Percentiles rank a stretch among this genome's conserved stretches.
phyloP scores from a whole-genome alignment of 2,329 filamentous ascomycete genomes.

The Diplocarpon mali region DNA sequence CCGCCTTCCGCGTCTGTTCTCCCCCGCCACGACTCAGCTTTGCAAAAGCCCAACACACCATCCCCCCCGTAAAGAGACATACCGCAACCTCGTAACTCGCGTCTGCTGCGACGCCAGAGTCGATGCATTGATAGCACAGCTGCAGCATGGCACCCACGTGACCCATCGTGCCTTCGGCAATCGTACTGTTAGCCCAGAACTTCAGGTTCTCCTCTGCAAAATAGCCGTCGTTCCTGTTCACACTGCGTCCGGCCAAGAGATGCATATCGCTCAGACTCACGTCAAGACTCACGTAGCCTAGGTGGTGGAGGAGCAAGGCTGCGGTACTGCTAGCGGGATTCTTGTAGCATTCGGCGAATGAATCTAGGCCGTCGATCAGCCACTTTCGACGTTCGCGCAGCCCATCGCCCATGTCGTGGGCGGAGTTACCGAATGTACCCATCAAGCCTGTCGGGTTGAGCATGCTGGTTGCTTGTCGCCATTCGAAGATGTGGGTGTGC shows the following conservation, averaged over 20 bases:
- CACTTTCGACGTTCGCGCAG: slow-evolving; percentile 18
- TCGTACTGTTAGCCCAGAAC: slow-evolving; percentile 22
- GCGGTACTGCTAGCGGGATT: slow-evolving; percentile 6
- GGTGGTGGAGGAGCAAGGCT: slow-evolving; percentile 16
- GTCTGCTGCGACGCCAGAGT: slow-evolving; percentile 10
- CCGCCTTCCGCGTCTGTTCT: too few relatives aligned
- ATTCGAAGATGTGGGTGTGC: slow-evolving; percentile 25
- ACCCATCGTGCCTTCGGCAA: slow-evolving; percentile 19
- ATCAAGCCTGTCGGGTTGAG: slow-evolving; percentile 23
- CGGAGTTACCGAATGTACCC: slow-evolving; percentile 19
- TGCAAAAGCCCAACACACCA: slow-evolving; percentile 25
- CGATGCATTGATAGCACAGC: slow-evolving; percentile 15
- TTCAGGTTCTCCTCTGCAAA: slow-evolving; percentile 24
- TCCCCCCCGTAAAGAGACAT: slow-evolving; percentile 21
- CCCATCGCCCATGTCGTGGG: slow-evolving; percentile 20
- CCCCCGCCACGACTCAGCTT: slow-evolving; percentile 11
- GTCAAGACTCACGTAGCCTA: slow-evolving; percentile 21
- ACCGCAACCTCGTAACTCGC: slow-evolving; percentile 19
- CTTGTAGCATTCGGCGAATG: slow-evolving; percentile 21
- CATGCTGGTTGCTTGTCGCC: slow-evolving; percentile 22
- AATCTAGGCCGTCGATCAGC: slow-evolving; percentile 21
- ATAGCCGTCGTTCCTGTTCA: slow-evolving; percentile 17
- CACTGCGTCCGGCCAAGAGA: slow-evolving; percentile 21
- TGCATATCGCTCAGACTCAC: slow-evolving; percentile 23
- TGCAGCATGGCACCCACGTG: slow-evolving; percentile 19